These are phyloP conservation scores for Tanacetum coccineum DNA, from an alignment of 129 eudicot genomes.

Conservation along the genomic window DNA sequence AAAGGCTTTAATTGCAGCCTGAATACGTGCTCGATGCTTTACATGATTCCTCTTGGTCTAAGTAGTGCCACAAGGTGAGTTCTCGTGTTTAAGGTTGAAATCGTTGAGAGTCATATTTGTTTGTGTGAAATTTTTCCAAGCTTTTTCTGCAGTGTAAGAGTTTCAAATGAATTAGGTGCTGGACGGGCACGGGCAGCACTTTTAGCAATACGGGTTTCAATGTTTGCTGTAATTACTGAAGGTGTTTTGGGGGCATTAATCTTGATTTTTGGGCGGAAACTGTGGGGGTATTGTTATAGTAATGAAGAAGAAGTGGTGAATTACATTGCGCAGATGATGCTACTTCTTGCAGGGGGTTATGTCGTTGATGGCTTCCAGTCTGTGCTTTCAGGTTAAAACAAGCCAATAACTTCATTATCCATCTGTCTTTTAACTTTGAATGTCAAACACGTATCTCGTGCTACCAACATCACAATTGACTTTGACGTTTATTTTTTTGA, in stretches of 20 bases:
- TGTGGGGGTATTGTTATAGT: conserved; percentile 60
- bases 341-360: conserved; percentile 42
- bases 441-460: no score
- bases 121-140: neutral
- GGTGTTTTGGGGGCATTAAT: conserved; percentile 31
- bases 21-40: conserved; percentile 56
- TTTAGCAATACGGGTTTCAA: conserved; percentile 32
- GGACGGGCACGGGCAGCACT: conserved; percentile 44
- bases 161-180: conserved; percentile 60
- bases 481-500: neutral
- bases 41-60: conserved; percentile 85
- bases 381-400: conserved; percentile 60
- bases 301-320: conserved; percentile 48
- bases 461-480: no score
- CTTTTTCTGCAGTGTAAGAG: conserved; percentile 36
- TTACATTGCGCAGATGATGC: conserved; percentile 50
- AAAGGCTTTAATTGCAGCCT: conserved; percentile 35
- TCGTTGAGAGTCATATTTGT: neutral
- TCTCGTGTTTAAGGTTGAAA: neutral
- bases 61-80: conserved; percentile 64
- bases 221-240: conserved; percentile 31
- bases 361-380: conserved; percentile 63
- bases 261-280: conserved; percentile 42
- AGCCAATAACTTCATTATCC: neutral
- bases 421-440: neutral